Evolutionary conservation across 2,329 filamentous ascomycete genomes (phyloP).

Genomic region (Verruconis gallopava): DNA sequence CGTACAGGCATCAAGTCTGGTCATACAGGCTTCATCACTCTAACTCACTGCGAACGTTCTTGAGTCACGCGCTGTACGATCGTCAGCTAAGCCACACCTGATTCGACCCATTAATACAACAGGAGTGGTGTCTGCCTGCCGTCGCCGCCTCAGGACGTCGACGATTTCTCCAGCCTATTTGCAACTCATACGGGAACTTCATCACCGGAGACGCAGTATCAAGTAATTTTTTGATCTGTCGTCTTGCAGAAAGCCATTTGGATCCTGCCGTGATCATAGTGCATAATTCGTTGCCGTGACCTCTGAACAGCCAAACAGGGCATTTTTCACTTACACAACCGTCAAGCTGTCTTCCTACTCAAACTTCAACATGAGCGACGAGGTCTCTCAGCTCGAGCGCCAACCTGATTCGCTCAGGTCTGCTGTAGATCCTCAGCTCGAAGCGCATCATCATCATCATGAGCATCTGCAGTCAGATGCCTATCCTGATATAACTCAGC

Average conservation of each 20-base stretch:
- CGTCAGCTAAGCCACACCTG: neutral
- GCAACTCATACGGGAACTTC: neutral
- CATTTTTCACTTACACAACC: neutral
- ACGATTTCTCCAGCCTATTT: conserved; percentile 1
- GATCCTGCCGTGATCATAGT: too few species aligned
- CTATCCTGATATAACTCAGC: conserved; percentile 4
- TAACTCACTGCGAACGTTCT: neutral
- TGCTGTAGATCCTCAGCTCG: conserved; percentile 3
- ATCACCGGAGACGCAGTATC: too few species aligned
- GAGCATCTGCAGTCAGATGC: neutral
- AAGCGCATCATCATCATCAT: conserved; percentile 4
- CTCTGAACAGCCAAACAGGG: neutral
- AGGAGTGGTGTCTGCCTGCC: too few species aligned
- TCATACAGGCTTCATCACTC: neutral
- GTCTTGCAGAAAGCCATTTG: too few species aligned
- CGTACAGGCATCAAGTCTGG: neutral
- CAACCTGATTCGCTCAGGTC: conserved; percentile 6
- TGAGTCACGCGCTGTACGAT: neutral
- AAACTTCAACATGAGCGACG: conserved; percentile 8
- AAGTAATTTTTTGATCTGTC: too few species aligned
- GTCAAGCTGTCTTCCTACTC: neutral
- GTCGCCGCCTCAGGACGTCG: neutral
- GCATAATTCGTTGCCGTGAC: neutral
- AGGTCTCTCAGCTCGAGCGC: conserved; percentile 8
- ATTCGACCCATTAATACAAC: too few species aligned